Conservation (phyloP, 2,329 filamentous ascomycete genomes). For the Ophiostoma ips region DNA sequence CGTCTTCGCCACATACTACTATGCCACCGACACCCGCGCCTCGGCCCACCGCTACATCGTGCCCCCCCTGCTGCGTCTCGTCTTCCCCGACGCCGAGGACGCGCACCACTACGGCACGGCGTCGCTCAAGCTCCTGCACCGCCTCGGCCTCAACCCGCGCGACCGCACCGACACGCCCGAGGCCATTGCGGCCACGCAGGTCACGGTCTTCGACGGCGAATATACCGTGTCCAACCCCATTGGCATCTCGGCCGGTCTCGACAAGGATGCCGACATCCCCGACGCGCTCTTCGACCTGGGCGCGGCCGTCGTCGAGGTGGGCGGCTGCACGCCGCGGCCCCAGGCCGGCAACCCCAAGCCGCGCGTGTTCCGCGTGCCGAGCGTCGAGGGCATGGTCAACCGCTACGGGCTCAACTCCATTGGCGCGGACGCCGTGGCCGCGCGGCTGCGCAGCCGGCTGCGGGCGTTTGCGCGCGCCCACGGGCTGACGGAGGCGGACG, state of each 20-base stretch:
- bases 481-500: constrained; percentile 56
- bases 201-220: constrained; percentile 50
- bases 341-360: constrained; percentile 81
- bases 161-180: constrained; percentile 46
- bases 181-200: constrained; percentile 24
- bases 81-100: constrained; percentile 70
- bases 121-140: constrained; percentile 57
- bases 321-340: constrained; percentile 74
- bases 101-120: constrained; percentile 73
- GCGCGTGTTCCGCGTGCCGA: constrained; percentile 74
- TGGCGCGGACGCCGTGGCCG: constrained; percentile 77
- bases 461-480: constrained; percentile 58
- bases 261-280: constrained; percentile 85
- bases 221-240: constrained; percentile 70
- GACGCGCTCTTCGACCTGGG: constrained; percentile 75
- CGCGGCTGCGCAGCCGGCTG: constrained; percentile 62
- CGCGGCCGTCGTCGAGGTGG: constrained; percentile 78
- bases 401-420: constrained; percentile 89
- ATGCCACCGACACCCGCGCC: constrained; percentile 61
- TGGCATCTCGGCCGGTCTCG: constrained; percentile 86
- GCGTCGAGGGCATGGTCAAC: constrained; percentile 81
- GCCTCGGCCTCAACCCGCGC: constrained; percentile 63
- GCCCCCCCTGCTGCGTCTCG: constrained; percentile 48
- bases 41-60: constrained; percentile 54
- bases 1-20: constrained; percentile 43